Evolutionary conservation across 768 basidiomycete genomes (phyloP), one percentile per base, ranked within the genome.

Genomic region (Auriscalpium orientale): DNA sequence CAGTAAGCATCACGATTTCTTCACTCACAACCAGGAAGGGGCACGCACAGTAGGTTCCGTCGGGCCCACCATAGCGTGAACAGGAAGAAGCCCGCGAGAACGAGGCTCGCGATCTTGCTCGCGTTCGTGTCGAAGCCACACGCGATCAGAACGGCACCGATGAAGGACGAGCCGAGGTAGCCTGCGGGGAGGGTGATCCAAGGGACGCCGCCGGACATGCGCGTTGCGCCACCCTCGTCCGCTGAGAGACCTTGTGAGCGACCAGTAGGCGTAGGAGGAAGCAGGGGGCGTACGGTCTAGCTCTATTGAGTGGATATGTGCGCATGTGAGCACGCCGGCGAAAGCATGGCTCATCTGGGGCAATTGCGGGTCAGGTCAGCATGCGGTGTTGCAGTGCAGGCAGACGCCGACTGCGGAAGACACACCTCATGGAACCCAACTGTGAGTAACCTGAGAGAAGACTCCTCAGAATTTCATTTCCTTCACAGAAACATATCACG

Each of bases 111-210:
- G 46, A 93, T 65, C 67, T 95, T 95, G 72, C 85, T 88, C 4
- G 93, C 93, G 60, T 89, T 85, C 47, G 89, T 91, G 69, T 93
- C 81, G 67, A 93, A 93, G 12, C 91, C 92, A 59, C 89, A 91
- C 12, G 91, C 81, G 56, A 97, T 94, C 43, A 97, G 74, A 46
- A 80, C 79, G 2, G 91, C 93, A 22, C 94, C 94, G 52, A 95
- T 91, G 65, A 95, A 75, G 4, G 86, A 84, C 5, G 89, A 87
- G 35, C 91, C 90, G 46, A 92, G 81, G 67, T 91, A 91, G 56
- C 92, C 91, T n/a, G 83, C 83, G 3, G 90, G 89, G 3, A 92
- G 79, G 0, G 91, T 92, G 21, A 92, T 69, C 80, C 85, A 89
- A 20, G 79, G 73, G 44, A 94, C 81, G 0, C 91, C 93, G 33